A percentile compares a stretch with the other conserved stretches of the same genome.
These are phyloP conservation scores for Bipolaris cookei DNA, from an alignment of 2,329 filamentous ascomycete genomes.

Conservation along the genomic window DNA sequence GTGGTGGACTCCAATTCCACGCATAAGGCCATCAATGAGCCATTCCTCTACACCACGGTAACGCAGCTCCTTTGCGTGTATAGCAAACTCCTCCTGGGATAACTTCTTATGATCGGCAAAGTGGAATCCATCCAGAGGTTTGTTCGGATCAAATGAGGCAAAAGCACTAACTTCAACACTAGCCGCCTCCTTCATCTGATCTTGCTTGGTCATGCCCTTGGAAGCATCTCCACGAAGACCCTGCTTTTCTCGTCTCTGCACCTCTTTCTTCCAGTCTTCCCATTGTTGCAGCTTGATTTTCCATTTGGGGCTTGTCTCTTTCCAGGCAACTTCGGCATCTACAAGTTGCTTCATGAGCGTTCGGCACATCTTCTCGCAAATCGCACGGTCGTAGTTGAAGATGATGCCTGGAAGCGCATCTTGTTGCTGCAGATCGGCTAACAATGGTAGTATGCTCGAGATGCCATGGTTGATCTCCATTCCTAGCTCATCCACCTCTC, in stretches of 20 bases:
- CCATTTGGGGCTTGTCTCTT: constrained; percentile 65
- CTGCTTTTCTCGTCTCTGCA: constrained; percentile 53
- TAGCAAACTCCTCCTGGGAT: constrained; percentile 63
- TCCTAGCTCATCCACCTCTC: constrained; percentile 30
- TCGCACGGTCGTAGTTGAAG: constrained; percentile 75
- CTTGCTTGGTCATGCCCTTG: constrained; percentile 61
- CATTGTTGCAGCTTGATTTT: constrained; percentile 64
- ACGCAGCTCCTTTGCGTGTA: constrained; percentile 60
- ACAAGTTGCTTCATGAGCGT: constrained; percentile 61
- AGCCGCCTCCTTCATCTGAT: constrained; percentile 63
- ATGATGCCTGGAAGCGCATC: constrained; percentile 74
- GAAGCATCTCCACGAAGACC: constrained; percentile 54
- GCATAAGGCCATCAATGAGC: constrained; percentile 65
- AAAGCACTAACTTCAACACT: constrained; percentile 62
- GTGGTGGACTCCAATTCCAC: constrained; percentile 79
- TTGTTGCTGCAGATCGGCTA: constrained; percentile 66
- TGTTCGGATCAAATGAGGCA: constrained; percentile 71
- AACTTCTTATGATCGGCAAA: constrained; percentile 70
- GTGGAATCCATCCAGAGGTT: constrained; percentile 67
- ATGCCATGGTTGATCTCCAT: constrained; percentile 35
- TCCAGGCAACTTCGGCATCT: constrained; percentile 63
- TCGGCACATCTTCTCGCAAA: constrained; percentile 66
- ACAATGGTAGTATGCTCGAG: constrained; percentile 62
- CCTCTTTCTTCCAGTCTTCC: constrained; percentile 62
- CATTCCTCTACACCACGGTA: constrained; percentile 58